phyloP scores from a whole-genome alignment of 768 basidiomycete genomes.

The Russula abietina region DNA sequence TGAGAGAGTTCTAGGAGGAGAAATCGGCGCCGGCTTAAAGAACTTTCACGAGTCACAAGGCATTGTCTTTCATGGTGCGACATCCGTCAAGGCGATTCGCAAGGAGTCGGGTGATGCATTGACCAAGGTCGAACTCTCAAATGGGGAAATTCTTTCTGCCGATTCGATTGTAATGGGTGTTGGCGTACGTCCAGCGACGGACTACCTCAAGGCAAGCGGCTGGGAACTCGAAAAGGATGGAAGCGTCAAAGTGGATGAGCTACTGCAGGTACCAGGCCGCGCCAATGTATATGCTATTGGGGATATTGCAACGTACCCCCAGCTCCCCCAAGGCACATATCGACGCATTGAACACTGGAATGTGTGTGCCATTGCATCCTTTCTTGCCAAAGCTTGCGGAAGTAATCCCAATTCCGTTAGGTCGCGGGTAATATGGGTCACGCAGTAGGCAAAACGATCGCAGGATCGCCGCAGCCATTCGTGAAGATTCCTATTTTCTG shows the following conservation, averaged over 20 bases:
- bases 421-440: slow-evolving; percentile 85
- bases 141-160: slow-evolving; percentile 48
- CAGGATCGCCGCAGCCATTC: slow-evolving; percentile 50
- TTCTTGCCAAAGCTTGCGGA: not conserved
- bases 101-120: slow-evolving; percentile 44
- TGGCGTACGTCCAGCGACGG: slow-evolving; percentile 78
- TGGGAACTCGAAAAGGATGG: slow-evolving; percentile 69
- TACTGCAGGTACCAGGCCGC: slow-evolving; percentile 51
- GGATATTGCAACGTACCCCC: slow-evolving; percentile 79
- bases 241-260: slow-evolving; percentile 71
- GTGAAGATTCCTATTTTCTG: slow-evolving; percentile 82
- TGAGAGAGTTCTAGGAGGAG: slow-evolving; percentile 70
- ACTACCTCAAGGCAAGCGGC: slow-evolving; percentile 67
- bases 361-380: slow-evolving; percentile 35
- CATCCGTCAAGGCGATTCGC: slow-evolving; percentile 61
- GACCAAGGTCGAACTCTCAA: slow-evolving; percentile 41
- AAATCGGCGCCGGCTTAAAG: slow-evolving; percentile 70
- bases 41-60: slow-evolving; percentile 79
- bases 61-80: slow-evolving; percentile 76
- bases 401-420: slow-evolving; percentile 31
- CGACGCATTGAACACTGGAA: slow-evolving; percentile 89
- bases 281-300: slow-evolving; percentile 66
- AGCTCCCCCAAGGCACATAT: slow-evolving; percentile 43
- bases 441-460: slow-evolving; percentile 73
- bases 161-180: slow-evolving; percentile 83